Conservation (phyloP, 2,329 filamentous ascomycete genomes). For the Colletotrichum acutatum region DNA sequence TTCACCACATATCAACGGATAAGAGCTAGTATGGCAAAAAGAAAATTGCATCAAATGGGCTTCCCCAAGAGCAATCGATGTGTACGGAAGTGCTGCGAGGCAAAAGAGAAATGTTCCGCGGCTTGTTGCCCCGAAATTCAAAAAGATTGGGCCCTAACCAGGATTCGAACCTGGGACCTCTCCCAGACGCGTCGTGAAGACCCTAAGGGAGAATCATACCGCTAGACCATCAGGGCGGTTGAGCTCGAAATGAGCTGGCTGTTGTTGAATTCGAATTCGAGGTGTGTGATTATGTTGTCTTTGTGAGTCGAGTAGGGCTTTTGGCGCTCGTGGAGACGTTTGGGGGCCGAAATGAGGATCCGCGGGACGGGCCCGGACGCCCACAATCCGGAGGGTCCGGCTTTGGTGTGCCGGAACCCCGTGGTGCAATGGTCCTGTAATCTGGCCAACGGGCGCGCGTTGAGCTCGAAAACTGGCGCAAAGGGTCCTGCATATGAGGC, state of each 20-base stretch:
- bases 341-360: not conserved
- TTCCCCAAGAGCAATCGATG: too few relatives aligned
- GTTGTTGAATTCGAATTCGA: rapidly evolving
- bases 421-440: not conserved
- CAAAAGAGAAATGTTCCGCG: too few relatives aligned
- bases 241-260: not conserved
- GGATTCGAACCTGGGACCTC: slow-evolving; percentile 20
- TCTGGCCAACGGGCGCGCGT: not conserved
- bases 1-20: too few relatives aligned
- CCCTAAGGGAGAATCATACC: slow-evolving; percentile 22
- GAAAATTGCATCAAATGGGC: too few relatives aligned
- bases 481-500: not conserved
- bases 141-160: slow-evolving; percentile 1
- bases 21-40: too few relatives aligned
- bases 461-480: not conserved
- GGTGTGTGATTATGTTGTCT: not conserved
- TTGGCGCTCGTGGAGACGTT: not conserved
- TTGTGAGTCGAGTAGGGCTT: not conserved
- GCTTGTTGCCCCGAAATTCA: not conserved
- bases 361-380: not conserved
- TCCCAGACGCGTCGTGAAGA: not conserved
- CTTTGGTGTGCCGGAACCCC: not conserved
- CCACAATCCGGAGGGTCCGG: not conserved
- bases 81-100: too few relatives aligned
- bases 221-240: slow-evolving; percentile 17